Evolutionary conservation across 2,329 filamentous ascomycete genomes (phyloP), one percentile per base, ranked within the genome.

Genomic region (Tricladium varicosporioides): DNA sequence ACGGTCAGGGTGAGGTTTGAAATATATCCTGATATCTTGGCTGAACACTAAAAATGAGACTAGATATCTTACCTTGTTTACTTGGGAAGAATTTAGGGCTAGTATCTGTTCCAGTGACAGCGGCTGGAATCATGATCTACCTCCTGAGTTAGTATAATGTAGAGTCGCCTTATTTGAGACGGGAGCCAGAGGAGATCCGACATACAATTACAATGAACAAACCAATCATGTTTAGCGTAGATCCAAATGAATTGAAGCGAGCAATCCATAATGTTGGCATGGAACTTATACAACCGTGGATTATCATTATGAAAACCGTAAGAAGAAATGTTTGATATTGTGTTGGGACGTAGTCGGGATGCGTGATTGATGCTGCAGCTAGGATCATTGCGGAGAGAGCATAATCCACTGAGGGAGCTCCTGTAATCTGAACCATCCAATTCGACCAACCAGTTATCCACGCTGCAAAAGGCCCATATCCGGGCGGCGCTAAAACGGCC

Each of bases 371-470:
- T 1, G 75, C 86, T 0, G 85, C 84, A 2, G 87, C 87, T 5
- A 91, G 78, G 54, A 88, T 85, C 87, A 91, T 91, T 15, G 85
- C 80, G 5, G 86, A 75, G 54, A 85, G 76, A 1, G 83, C 81
- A 69, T 87, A 89, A 68, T 89, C 79, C 40, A 88, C 85, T 3
- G 83, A 86, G 1, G 85, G 85, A 1, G 86, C 84, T 45, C 76
- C 84, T 4, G 84, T 87, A 22, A 88, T 78, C 67, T 88, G 85
- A n/a, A 76, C 78, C 42, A 88, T 75, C 84, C 85, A 88, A 69
- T 87, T 88, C 49, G 80, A 85, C 86, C 86, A 89, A 9, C 85
- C 86, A 1, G 84, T 88, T 31, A 88, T 74, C 86, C 81, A 89
- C 11, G 86, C 80, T 13, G 85, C 86, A 52, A 88, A 79, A 1